Evolutionary conservation across 2,329 filamentous ascomycete genomes (phyloP).

Genomic region (Xylariaceae sp.): DNA sequence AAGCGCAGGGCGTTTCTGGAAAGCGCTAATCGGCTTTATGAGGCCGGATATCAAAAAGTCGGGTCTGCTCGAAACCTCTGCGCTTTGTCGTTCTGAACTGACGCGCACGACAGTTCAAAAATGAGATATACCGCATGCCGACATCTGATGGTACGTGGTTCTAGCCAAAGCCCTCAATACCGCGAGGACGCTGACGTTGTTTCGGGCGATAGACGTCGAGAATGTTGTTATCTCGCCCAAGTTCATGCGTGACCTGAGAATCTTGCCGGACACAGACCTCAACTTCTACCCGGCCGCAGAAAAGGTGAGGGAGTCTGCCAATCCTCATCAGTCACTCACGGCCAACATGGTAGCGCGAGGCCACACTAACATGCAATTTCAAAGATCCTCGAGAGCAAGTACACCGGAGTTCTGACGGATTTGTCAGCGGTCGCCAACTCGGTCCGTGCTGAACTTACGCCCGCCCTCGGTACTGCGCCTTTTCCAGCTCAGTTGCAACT

Average conservation of each 20-base stretch:
- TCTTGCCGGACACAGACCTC: not conserved
- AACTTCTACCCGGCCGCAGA: not conserved
- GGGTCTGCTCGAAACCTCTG: too few relatives aligned
- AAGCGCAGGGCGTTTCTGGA: too few relatives aligned
- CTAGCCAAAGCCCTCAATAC: too few relatives aligned
- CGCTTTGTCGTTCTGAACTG: too few relatives aligned
- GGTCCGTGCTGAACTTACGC: not conserved
- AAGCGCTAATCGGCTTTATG: too few relatives aligned
- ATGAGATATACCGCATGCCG: too few relatives aligned
- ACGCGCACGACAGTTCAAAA: too few relatives aligned
- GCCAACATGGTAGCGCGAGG: not conserved
- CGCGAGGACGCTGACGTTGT: too few relatives aligned
- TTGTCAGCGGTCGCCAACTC: not conserved
- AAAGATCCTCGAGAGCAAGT: not conserved
- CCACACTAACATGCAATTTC: not conserved
- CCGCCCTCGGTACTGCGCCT: too few relatives aligned
- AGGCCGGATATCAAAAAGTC: too few relatives aligned
- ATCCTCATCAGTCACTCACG: not conserved
- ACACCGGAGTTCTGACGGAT: not conserved
- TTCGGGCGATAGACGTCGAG: slow-evolving; percentile 22
- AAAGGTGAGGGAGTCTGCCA: not conserved
- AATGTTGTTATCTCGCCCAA: not conserved
- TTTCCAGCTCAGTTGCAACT: too few relatives aligned
- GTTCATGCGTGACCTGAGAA: not conserved
- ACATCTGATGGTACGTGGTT: too few relatives aligned